Base-by-base conservation (phyloP, 495 filamentous ascomycete species). In the Parmelia sp. region DNA sequence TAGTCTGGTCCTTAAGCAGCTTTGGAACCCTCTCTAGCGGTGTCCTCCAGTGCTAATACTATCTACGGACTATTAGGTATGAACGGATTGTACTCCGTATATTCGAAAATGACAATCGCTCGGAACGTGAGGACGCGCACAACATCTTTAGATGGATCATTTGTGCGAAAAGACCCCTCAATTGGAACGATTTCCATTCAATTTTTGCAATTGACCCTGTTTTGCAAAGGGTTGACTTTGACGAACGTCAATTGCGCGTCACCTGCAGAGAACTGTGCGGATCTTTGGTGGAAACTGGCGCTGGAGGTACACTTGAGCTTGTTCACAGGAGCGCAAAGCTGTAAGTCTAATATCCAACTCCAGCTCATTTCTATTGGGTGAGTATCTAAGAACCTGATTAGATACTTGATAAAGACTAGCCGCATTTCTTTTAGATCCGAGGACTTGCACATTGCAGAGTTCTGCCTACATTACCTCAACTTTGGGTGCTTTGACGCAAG, bases 81-180 rank as follows among this genome's bases (percentile, higher is more conserved):
- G 45, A 49, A 23, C n/a, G 45, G 8, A 49, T 49, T 10, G 45
- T 23, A 25, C 4, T 9, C 6, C 45, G 45, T 25, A 27, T 49
- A 6, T 49, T 49, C 27, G 45, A 49, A 0, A 49, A 49, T 49
- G n/a, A n/a, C 9, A 49, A 25, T 6, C n/a, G 3, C 25, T 27
- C 45, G 6, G 45, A 49, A 49, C 45, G 45, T 3, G 45, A 49
- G 23, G 45, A 49, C 14, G 45, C 45, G n/a, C 45, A 27, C n/a
- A 49, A 49, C n/a, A 62, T 62, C 35, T 21, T 62, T 11, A 35
- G 27, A 9, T 62, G 60, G 60, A 21, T 53, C 12, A 14, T 62
- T n/a, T 62, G 60, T 49, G 60, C 60, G 10, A 53, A 21, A 33
- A 37, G 44, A 62, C 44, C 60, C 5, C 29, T 62, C 25, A 62